Evolutionary conservation across 2,329 filamentous ascomycete genomes (phyloP).

Genomic region (Calonectria pseudoturangicola): DNA sequence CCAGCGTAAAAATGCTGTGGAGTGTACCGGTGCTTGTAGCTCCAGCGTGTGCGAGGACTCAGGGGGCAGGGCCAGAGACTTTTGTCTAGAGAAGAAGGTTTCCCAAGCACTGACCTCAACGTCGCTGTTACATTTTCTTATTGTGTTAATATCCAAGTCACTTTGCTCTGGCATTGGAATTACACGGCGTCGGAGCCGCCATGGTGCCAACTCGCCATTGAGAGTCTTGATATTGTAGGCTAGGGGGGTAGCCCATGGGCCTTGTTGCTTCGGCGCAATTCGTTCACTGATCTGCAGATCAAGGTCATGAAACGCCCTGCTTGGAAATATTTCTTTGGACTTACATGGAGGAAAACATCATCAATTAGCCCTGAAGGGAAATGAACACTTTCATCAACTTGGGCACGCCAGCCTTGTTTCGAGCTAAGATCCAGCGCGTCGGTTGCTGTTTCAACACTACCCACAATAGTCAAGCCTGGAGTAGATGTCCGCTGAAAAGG

Average conservation of each 20-base stretch:
- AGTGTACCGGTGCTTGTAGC: constrained; percentile 40
- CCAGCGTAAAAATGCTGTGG: constrained; percentile 41
- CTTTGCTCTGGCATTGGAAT: constrained; percentile 42
- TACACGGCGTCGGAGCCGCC: constrained; percentile 38
- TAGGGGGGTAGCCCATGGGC: constrained; percentile 14
- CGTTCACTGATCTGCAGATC: constrained; percentile 38
- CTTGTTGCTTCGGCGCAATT: background rate
- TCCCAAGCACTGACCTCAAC: constrained; percentile 17
- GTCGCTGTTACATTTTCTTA: constrained; percentile 16
- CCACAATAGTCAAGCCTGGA: constrained; percentile 38
- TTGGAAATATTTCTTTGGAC: background rate
- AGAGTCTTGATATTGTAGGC: constrained; percentile 38
- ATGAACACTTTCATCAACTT: constrained; percentile 32
- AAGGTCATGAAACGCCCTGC: background rate
- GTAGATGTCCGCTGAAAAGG: constrained; percentile 41
- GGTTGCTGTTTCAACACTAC: constrained; percentile 2
- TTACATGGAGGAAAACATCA: constrained; percentile 42
- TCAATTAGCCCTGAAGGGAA: constrained; percentile 38
- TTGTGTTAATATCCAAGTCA: constrained; percentile 10
- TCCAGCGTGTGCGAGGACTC: constrained; percentile 33
- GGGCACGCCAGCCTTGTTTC: constrained; percentile 29
- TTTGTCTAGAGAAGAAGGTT: constrained; percentile 13
- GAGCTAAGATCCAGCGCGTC: constrained; percentile 22
- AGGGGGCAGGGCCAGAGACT: constrained; percentile 15
- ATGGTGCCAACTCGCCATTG: constrained; percentile 42